These are phyloP conservation scores for Metschnikowia arizonensis DNA, from an alignment of 805 yeast species.

Conservation along the genomic window DNA sequence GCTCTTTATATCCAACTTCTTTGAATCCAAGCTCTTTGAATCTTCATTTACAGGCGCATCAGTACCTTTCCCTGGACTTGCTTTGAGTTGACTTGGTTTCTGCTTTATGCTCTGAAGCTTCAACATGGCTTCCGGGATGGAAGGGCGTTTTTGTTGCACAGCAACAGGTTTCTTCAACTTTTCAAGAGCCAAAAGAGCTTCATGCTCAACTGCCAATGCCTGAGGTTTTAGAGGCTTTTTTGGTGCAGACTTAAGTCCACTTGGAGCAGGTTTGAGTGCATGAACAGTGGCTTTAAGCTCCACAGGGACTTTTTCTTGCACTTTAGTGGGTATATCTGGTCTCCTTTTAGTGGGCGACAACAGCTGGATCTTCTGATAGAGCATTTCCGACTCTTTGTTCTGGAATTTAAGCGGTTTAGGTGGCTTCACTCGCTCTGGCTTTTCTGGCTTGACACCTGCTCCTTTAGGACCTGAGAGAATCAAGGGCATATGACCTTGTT, in stretches of 20 bases:
- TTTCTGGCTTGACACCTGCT: not conserved
- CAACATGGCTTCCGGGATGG: constrained; percentile 26
- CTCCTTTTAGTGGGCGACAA: constrained; percentile 12
- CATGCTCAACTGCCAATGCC: constrained; percentile 6
- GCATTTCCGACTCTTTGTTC: constrained; percentile 8
- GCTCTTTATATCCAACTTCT: not conserved
- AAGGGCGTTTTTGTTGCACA: constrained; percentile 7
- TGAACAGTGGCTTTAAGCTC: not conserved
- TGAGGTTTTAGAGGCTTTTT: constrained; percentile 10
- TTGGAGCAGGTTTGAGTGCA: constrained; percentile 16
- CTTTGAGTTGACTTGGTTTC: not conserved
- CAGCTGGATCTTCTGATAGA: constrained; percentile 6
- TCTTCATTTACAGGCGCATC: not conserved
- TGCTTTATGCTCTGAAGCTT: constrained; percentile 13
- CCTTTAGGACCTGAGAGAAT: not conserved
- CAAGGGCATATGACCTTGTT: not conserved
- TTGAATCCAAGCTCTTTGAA: not conserved
- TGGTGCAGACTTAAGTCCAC: not conserved
- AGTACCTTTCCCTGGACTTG: not conserved
- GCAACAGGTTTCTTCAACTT: constrained; percentile 6
- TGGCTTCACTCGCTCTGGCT: constrained; percentile 6
- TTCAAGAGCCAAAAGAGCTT: constrained; percentile 11
- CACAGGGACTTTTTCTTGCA: not conserved
- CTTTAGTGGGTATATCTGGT: not conserved
- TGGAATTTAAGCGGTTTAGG: constrained; percentile 12